Percentiles rank a stretch among this genome's conserved stretches.
Conservation (phyloP, 805 yeast species). For the Maudiozyma pseudohumilis region DNA sequence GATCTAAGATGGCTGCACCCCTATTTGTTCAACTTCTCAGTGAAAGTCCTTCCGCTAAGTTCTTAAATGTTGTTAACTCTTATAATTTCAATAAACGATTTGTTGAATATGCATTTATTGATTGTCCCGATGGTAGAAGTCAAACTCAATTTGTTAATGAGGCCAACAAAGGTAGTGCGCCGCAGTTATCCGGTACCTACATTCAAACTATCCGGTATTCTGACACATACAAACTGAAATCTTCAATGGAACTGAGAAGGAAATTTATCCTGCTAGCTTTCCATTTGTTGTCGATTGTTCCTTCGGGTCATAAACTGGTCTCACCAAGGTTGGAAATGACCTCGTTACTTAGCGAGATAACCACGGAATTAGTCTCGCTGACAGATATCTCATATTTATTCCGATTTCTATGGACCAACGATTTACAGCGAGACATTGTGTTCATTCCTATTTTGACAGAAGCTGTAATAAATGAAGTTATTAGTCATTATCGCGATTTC, state of each 20-base stretch:
- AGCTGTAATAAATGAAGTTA: constrained; percentile 11
- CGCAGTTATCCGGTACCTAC: constrained; percentile 9
- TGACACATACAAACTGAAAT: constrained; percentile 8
- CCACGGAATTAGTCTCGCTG: constrained; percentile 10
- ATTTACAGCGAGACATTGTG: constrained; percentile 10
- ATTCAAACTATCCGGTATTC: constrained; percentile 9
- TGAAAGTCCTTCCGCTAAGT: constrained; percentile 16
- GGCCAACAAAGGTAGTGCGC: constrained; percentile 10
- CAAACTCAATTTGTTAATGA: neutral
- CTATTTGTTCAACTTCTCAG: constrained; percentile 10
- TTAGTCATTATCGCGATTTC: neutral
- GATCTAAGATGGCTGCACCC: neutral
- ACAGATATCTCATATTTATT: constrained; percentile 13
- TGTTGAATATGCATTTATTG: constrained; percentile 15
- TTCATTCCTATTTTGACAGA: constrained; percentile 21
- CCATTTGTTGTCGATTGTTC: constrained; percentile 12
- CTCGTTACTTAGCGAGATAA: constrained; percentile 9
- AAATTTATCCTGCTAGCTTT: constrained; percentile 14
- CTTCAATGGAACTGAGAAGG: constrained; percentile 17
- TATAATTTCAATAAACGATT: constrained; percentile 10
- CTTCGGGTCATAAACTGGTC: constrained; percentile 11
- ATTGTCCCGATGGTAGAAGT: constrained; percentile 5
- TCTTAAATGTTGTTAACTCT: constrained; percentile 13
- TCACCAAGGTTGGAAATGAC: constrained; percentile 11
- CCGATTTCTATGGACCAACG: constrained; percentile 14